phyloP scores from a whole-genome alignment of 257 asterid species.

The Capsicum chinense region DNA sequence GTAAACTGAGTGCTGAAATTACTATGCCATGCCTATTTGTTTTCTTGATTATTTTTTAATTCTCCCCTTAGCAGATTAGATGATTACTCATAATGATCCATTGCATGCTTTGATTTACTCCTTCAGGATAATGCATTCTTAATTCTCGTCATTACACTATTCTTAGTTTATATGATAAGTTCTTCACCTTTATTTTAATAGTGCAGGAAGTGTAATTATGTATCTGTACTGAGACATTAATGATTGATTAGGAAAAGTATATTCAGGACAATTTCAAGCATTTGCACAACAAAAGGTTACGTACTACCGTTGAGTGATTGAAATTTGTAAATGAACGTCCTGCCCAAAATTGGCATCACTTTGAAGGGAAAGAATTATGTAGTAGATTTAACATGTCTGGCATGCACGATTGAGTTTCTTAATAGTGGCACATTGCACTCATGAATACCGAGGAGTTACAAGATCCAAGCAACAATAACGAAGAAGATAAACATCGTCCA shows the following conservation, averaged over 20 bases:
- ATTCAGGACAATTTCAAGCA: not conserved
- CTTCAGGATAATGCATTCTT: not conserved
- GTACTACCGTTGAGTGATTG: not conserved
- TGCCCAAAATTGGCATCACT: constrained; percentile 7
- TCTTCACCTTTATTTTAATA: not conserved
- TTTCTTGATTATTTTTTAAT: not conserved
- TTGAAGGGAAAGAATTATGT: constrained; percentile 1
- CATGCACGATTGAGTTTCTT: constrained; percentile 12
- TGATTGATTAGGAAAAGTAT: not conserved
- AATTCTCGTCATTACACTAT: not conserved
- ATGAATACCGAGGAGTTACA: not conserved
- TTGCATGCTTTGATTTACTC: constrained; percentile 15
- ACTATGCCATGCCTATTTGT: not conserved
- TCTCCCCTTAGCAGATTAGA: not conserved
- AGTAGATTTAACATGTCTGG: not conserved
- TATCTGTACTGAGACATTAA: not conserved
- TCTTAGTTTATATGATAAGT: not conserved
- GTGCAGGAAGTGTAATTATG: constrained; percentile 20
- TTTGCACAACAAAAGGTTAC: not conserved
- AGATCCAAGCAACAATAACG: not conserved
- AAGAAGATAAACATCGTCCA: not conserved
- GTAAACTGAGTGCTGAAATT: not conserved
- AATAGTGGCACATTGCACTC: constrained; percentile 20
- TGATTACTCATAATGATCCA: not conserved
- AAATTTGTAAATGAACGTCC: not conserved